These are phyloP conservation scores for Phytophthora vignae DNA, from an alignment of 352 stramenopile genomes.

Conservation along the genomic window DNA sequence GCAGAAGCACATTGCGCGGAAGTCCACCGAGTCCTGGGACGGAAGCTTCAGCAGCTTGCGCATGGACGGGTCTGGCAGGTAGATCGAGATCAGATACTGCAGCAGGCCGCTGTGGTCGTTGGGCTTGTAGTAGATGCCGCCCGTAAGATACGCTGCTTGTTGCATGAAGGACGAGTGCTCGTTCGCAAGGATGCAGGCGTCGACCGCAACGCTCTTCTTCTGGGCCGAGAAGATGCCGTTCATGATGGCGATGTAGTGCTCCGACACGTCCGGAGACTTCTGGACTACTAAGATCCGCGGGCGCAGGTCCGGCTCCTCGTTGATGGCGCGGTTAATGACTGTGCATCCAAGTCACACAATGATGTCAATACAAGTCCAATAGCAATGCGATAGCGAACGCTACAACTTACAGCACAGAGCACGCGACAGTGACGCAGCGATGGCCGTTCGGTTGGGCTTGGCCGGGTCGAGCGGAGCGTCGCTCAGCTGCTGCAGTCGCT, in stretches of 20 bases:
- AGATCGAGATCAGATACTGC: slow-evolving; percentile 90
- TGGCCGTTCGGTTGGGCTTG: slow-evolving; percentile 71
- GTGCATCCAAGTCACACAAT: slow-evolving; percentile 6
- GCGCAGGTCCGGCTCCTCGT: slow-evolving; percentile 74
- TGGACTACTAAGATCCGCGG: slow-evolving; percentile 88
- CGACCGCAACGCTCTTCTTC: slow-evolving; percentile 86
- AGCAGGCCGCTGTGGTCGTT: slow-evolving; percentile 71
- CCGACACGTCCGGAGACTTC: slow-evolving; percentile 83
- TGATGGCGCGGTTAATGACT: slow-evolving; percentile 90
- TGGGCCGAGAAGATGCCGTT: slow-evolving; percentile 92
- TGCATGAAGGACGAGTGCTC: slow-evolving; percentile 91
- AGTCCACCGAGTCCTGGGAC: slow-evolving; percentile 89
- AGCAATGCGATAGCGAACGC: neutral
- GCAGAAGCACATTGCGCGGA: slow-evolving; percentile 91
- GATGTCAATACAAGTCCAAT: slow-evolving; percentile 3
- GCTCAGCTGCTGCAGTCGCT: slow-evolving; percentile 69
- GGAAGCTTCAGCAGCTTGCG: slow-evolving; percentile 86
- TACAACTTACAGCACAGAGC: slow-evolving; percentile 77
- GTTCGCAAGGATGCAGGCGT: slow-evolving; percentile 76
- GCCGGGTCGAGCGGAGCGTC: slow-evolving; percentile 52
- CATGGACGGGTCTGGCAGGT: slow-evolving; percentile 81
- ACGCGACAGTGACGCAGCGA: slow-evolving; percentile 81
- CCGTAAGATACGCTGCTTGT: slow-evolving; percentile 87
- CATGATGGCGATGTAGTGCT: slow-evolving; percentile 93
- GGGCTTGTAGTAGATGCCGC: slow-evolving; percentile 90